Conservation (phyloP, 2,329 filamentous ascomycete species). For the Penicillium janthinellum region DNA sequence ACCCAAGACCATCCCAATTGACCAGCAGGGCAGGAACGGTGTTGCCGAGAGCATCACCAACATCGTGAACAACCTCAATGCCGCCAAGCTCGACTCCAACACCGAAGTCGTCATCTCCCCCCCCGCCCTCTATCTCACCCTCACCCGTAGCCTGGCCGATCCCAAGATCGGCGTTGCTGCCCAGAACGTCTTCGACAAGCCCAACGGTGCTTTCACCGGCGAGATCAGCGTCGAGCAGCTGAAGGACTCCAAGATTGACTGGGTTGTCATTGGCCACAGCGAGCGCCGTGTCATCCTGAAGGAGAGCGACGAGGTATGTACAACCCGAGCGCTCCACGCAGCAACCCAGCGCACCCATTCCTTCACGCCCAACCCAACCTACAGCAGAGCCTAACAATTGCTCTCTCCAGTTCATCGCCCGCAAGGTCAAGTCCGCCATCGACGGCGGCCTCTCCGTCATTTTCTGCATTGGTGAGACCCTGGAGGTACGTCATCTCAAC, state of each 20-base stretch:
- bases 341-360: not conserved
- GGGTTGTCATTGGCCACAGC: slow-evolving; percentile 91
- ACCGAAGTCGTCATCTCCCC: slow-evolving; percentile 94
- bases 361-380: not conserved
- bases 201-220: slow-evolving; percentile 94
- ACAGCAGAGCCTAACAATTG: slow-evolving; percentile 8
- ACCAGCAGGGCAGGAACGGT: slow-evolving; percentile 73
- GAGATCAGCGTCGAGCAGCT: slow-evolving; percentile 94
- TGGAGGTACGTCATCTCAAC: slow-evolving; percentile 59
- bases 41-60: slow-evolving; percentile 83
- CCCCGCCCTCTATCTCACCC: slow-evolving; percentile 84
- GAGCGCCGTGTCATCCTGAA: slow-evolving; percentile 88
- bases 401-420: slow-evolving; percentile 67
- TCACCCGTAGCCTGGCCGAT: slow-evolving; percentile 77
- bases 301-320: slow-evolving; percentile 71
- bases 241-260: slow-evolving; percentile 82
- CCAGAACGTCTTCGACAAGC: slow-evolving; percentile 97
- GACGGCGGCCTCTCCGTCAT: slow-evolving; percentile 88
- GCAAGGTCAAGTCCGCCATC: slow-evolving; percentile 91
- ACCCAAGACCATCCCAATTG: slow-evolving; percentile 15
- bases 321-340: not conserved
- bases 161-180: slow-evolving; percentile 80
- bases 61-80: slow-evolving; percentile 88
- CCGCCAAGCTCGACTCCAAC: slow-evolving; percentile 64
- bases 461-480: slow-evolving; percentile 94